A percentile compares a stretch with the other conserved stretches of the same genome.
These are phyloP conservation scores for Aphanocladium album DNA, from an alignment of 2,329 filamentous ascomycete genomes.

Conservation along the genomic window DNA sequence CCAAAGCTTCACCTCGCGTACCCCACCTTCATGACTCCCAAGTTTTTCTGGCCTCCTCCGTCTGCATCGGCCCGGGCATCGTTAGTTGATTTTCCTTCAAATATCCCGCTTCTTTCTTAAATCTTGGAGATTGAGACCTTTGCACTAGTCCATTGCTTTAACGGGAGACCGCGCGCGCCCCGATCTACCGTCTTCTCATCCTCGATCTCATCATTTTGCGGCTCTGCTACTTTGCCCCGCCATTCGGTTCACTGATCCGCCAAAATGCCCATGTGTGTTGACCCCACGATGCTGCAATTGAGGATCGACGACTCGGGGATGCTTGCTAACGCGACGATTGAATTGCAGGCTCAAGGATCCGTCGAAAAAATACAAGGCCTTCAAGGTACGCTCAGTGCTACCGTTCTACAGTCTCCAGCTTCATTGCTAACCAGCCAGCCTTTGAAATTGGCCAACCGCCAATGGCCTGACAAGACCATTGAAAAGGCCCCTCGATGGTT, in stretches of 20 bases:
- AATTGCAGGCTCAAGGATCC: constrained; percentile 61
- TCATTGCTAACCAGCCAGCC: constrained; percentile 27
- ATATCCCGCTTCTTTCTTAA: neutral
- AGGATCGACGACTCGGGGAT: no score
- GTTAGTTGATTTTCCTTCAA: neutral
- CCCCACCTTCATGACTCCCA: constrained; percentile 4
- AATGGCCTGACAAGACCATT: constrained; percentile 81
- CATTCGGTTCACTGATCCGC: neutral
- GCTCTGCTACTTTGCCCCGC: neutral
- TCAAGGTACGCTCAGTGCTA: constrained; percentile 27
- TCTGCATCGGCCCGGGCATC: neutral
- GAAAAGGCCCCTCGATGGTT: constrained; percentile 88
- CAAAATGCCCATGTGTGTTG: constrained; percentile 7
- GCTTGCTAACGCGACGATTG: neutral
- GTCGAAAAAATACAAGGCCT: constrained; percentile 70
- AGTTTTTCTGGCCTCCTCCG: neutral
- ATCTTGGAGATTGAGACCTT: neutral
- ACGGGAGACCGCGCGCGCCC: no score
- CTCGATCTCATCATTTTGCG: neutral
- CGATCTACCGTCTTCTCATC: no score
- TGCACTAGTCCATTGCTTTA: neutral
- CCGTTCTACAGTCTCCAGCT: no score
- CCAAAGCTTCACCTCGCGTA: neutral
- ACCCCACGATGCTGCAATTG: neutral
- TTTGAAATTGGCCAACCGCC: constrained; percentile 58